Conservation (phyloP, 2,329 filamentous ascomycete genomes). For the Exserohilum rostratum region DNA sequence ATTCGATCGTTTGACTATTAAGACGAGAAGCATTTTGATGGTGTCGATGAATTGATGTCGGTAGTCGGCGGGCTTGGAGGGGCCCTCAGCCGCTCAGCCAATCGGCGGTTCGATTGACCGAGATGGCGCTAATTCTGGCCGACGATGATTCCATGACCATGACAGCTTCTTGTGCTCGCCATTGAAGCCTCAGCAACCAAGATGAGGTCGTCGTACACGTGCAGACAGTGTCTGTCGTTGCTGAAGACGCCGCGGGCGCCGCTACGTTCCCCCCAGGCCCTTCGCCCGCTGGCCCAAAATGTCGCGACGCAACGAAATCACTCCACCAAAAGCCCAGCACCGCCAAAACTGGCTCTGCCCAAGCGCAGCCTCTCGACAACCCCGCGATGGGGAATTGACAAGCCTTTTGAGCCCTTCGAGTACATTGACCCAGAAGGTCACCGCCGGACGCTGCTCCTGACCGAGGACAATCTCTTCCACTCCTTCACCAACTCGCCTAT, state of each 20-base stretch:
- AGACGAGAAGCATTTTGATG: too few species aligned
- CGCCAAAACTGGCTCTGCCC: constrained; percentile 32
- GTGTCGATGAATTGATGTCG: too few species aligned
- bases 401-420: constrained; percentile 43
- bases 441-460: constrained; percentile 57
- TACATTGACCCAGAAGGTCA: constrained; percentile 45
- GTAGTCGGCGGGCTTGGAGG: not conserved
- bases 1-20: too few species aligned
- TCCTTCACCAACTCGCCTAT: constrained; percentile 88
- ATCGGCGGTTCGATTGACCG: constrained; percentile 22
- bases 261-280: constrained; percentile 29
- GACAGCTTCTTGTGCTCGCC: constrained; percentile 5
- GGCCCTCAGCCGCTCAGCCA: not conserved
- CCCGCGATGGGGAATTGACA: constrained; percentile 32
- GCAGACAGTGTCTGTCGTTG: constrained; percentile 47
- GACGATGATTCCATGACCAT: constrained; percentile 21
- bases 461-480: constrained; percentile 87
- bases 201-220: constrained; percentile 51
- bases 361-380: constrained; percentile 41
- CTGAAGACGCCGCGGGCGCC: constrained; percentile 40
- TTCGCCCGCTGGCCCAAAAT: constrained; percentile 34
- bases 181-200: constrained; percentile 24
- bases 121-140: constrained; percentile 18
- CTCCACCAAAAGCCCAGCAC: constrained; percentile 39
- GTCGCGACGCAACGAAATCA: constrained; percentile 36